Percentiles rank a stretch among this genome's conserved stretches.
phyloP scores from a whole-genome alignment of 2,329 filamentous ascomycete species.

The Lomentospora prolificans region DNA sequence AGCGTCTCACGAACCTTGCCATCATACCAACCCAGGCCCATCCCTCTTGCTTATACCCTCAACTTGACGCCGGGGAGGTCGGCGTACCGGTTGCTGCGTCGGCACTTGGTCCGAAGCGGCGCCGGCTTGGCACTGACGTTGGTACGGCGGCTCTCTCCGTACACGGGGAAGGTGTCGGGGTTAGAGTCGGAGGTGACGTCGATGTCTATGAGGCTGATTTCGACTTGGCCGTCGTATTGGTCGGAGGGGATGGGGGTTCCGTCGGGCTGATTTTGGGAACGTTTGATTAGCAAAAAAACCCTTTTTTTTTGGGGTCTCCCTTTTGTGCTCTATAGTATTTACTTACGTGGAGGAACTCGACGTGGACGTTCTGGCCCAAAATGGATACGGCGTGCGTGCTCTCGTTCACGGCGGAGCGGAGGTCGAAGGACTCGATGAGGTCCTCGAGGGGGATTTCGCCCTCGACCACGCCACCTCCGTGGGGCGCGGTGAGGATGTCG shows the following conservation, averaged over 20 bases:
- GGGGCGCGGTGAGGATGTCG: slow-evolving; percentile 26
- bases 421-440: not conserved
- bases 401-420: not conserved
- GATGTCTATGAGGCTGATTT: slow-evolving; percentile 10
- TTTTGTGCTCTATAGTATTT: not conserved
- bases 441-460: not conserved
- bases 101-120: not conserved
- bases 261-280: slow-evolving; percentile 9
- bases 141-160: slow-evolving; percentile 7
- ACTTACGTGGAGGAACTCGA: slow-evolving; percentile 7
- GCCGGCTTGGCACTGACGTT: slow-evolving; percentile 5
- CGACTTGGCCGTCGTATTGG: slow-evolving; percentile 7
- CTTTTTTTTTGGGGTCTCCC: not conserved
- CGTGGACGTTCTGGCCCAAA: slow-evolving; percentile 1
- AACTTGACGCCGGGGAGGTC: too few relatives aligned
- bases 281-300: not conserved
- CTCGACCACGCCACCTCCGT: slow-evolving; percentile 14
- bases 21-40: too few relatives aligned
- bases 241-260: slow-evolving; percentile 9
- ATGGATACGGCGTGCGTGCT: not conserved
- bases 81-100: too few relatives aligned
- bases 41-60: not conserved
- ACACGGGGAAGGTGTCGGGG: slow-evolving; percentile 10
- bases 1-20: too few relatives aligned
- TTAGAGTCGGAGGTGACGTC: slow-evolving; percentile 8